Conservation (phyloP, 2,329 filamentous ascomycete species). For the Fonsecaea erecta region DNA sequence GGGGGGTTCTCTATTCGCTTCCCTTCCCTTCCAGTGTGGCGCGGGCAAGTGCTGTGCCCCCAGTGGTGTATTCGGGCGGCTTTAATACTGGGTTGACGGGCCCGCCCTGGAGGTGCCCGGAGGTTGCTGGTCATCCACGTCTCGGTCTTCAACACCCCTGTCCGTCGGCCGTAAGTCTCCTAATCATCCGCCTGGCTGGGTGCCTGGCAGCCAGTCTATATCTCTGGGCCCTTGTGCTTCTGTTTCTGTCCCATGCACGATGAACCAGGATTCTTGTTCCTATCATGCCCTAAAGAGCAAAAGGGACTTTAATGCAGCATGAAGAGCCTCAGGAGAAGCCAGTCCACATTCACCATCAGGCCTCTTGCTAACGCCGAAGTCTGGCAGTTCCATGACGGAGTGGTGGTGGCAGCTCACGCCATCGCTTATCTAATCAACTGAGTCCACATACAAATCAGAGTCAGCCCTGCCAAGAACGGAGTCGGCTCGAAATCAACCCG, state of each 20-base stretch:
- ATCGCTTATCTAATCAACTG: conserved; percentile 26
- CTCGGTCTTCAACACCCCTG: conserved; percentile 8
- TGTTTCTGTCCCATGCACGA: background rate
- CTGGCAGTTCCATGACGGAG: background rate
- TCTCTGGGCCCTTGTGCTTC: background rate
- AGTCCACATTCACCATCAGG: too few species aligned
- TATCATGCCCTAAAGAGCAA: background rate
- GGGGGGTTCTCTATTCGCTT: conserved; percentile 15
- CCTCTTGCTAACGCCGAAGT: too few species aligned
- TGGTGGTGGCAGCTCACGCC: conserved; percentile 17
- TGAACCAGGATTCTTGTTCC: background rate
- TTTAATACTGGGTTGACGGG: background rate
- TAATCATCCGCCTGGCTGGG: conserved; percentile 9
- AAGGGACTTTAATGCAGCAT: background rate
- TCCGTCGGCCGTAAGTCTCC: conserved; percentile 23
- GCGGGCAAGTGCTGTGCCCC: conserved; percentile 17
- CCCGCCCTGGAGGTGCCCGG: background rate
- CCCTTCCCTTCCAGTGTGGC: conserved; percentile 19
- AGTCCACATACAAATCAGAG: background rate
- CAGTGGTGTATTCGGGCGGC: conserved; percentile 2
- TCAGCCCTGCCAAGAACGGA: conserved; percentile 15
- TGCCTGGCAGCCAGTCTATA: background rate
- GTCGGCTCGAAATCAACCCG: conserved; percentile 12
- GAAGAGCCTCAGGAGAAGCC: background rate
- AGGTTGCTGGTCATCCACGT: background rate